phyloP scores from a whole-genome alignment of 495 filamentous ascomycete species.

The Sporormia fimetaria region DNA sequence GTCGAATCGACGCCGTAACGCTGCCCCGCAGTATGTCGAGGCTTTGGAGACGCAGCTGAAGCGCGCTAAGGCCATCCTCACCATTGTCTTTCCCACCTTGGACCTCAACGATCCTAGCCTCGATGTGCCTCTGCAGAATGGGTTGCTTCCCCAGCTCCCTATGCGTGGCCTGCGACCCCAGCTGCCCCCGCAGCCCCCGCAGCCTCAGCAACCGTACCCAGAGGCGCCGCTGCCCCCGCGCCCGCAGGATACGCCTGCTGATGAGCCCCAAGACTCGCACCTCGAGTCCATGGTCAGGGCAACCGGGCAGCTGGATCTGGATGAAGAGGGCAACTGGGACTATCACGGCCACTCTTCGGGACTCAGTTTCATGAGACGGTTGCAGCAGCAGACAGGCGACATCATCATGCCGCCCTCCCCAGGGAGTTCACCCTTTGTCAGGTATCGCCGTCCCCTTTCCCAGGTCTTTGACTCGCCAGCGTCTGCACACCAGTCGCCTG shows the following conservation, averaged over 20 bases:
- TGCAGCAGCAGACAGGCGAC: slow-evolving; percentile 79
- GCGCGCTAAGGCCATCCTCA: slow-evolving; percentile 69
- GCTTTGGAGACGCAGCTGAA: slow-evolving; percentile 74
- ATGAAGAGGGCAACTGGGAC: slow-evolving; percentile 86
- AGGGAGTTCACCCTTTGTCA: slow-evolving; percentile 32
- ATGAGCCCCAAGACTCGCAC: slow-evolving; percentile 54
- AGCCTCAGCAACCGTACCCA: too few species aligned
- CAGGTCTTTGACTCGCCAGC: slow-evolving; percentile 62
- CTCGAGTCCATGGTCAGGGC: slow-evolving; percentile 92
- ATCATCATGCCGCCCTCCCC: slow-evolving; percentile 40
- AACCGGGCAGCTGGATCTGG: slow-evolving; percentile 78
- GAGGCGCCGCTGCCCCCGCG: slow-evolving; percentile 5
- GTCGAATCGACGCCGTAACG: slow-evolving; percentile 88
- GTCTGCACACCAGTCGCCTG: slow-evolving; percentile 50
- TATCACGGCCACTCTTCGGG: slow-evolving; percentile 93
- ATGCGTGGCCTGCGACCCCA: slow-evolving; percentile 10
- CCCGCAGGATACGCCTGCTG: slow-evolving; percentile 16
- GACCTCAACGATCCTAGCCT: slow-evolving; percentile 74
- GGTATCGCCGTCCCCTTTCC: slow-evolving; percentile 32
- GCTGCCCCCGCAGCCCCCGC: slow-evolving; percentile 1
- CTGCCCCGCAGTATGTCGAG: slow-evolving; percentile 90
- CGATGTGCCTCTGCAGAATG: slow-evolving; percentile 48
- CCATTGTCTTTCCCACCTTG: slow-evolving; percentile 70
- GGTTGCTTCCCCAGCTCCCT: slow-evolving; percentile 25
- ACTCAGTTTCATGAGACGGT: slow-evolving; percentile 67